Evolutionary conservation across 2,329 filamentous ascomycete genomes (phyloP).

Genomic region (Stromatinia cepivora): DNA sequence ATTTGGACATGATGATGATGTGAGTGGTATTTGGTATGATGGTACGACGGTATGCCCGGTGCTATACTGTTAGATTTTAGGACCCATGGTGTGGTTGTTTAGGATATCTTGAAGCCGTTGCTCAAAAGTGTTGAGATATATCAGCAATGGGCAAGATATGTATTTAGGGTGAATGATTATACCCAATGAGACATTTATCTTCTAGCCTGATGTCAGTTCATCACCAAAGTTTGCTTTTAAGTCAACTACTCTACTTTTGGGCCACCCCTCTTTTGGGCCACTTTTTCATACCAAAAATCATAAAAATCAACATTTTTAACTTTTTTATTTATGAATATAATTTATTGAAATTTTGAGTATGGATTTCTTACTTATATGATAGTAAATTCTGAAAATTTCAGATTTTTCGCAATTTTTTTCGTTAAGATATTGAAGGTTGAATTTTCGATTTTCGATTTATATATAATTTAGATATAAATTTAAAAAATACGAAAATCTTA

Average conservation of each 20-base stretch:
- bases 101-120: background rate
- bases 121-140: background rate
- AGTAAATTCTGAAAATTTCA: too few species aligned
- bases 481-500: too few species aligned
- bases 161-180: background rate
- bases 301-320: too few species aligned
- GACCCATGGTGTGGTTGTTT: background rate
- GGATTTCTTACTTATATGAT: too few species aligned
- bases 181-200: background rate
- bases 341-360: too few species aligned
- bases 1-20: constrained; percentile 2
- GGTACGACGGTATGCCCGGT: background rate
- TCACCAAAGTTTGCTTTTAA: background rate
- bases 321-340: background rate
- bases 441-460: too few species aligned
- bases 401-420: too few species aligned
- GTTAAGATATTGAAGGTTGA: too few species aligned
- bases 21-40: background rate
- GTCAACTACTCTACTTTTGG: too few species aligned
- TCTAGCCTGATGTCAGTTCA: background rate
- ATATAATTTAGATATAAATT: too few species aligned
- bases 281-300: too few species aligned
- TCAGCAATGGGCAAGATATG: background rate
- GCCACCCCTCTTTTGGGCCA: too few species aligned
- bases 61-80: background rate